Evolutionary conservation across 306 rosid genomes (phyloP), one percentile per base, ranked within the genome.

Genomic region (Mimosa bimucronata): DNA sequence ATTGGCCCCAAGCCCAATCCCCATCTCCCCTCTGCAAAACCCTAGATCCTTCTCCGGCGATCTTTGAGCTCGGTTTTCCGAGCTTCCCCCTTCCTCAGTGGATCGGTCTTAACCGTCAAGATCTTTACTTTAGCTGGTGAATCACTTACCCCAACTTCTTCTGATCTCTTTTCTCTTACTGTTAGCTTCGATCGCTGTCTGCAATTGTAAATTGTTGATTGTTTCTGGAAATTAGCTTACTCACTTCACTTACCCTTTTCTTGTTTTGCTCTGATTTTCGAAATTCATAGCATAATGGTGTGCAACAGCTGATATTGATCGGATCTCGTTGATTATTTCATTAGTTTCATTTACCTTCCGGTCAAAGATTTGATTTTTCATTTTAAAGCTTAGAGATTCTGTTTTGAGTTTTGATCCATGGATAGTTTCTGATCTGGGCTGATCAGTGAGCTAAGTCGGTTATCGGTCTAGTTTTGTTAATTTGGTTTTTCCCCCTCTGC

Each of bases 1-100:
- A 88, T 91, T 89, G 85, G 88, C 84, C 82, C 66, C 76, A 91
- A 92, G 97, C 98, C 98, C 98, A 93, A 95, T 89, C 90, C 86
- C 84, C 70, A 95, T 89, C 90, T 86, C 84, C 70, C 78, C 74
- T 46, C 88, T 86, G 92, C 83, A 79, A 86, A 89, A 88, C 94
- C 97, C 91, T 91, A 88, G 90, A 87, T 92, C 97, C 82, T 83
- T 21, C 85, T 77, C 91, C 83, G 87, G 85, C 34, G 52, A 79
- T 62, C 73, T 58, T 65, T 79, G 21, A 74, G 80, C 92, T 77
- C 92, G 81, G 87, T 40, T 83, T 61, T n/a, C 84, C 78, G 90
- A 76, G 76, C 86, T 83, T 70, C 76, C 60, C 38, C 30, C 23
- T 76, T 18, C 41, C 75, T 38, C 44, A 53, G 13, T 62, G 60